phyloP scores from a whole-genome alignment of 352 stramenopile species.

The Phytophthora sp. region DNA sequence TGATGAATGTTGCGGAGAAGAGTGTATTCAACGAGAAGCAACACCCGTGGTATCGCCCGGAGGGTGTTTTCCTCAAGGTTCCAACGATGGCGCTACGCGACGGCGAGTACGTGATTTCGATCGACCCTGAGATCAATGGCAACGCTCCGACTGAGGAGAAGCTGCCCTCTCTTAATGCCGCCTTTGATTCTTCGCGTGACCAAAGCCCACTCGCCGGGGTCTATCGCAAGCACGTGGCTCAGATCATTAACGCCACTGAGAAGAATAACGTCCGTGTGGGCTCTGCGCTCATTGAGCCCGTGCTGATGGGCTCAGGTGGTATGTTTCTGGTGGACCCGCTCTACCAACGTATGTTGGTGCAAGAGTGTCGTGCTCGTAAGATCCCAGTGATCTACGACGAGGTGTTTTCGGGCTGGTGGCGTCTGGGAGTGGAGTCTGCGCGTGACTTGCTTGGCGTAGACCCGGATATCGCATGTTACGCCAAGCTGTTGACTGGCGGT shows the following conservation, averaged over 20 bases:
- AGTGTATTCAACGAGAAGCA: slow-evolving; percentile 93
- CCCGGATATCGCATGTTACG: slow-evolving; percentile 92
- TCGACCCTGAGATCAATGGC: slow-evolving; percentile 57
- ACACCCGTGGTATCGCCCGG: slow-evolving; percentile 91
- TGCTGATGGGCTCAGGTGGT: slow-evolving; percentile 88
- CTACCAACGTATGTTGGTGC: slow-evolving; percentile 90
- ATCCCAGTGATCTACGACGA: slow-evolving; percentile 94
- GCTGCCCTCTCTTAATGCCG: slow-evolving; percentile 53
- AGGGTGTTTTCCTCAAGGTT: slow-evolving; percentile 82
- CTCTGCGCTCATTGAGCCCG: slow-evolving; percentile 88
- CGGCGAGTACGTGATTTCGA: slow-evolving; percentile 60
- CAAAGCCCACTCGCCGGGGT: slow-evolving; percentile 43
- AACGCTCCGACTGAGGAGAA: slow-evolving; percentile 37
- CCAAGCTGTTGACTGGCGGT: slow-evolving; percentile 92
- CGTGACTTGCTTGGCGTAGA: slow-evolving; percentile 86
- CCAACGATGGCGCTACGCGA: slow-evolving; percentile 74
- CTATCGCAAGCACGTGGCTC: slow-evolving; percentile 73
- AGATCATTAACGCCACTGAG: slow-evolving; percentile 54
- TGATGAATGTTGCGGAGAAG: slow-evolving; percentile 92
- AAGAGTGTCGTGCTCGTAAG: slow-evolving; percentile 69
- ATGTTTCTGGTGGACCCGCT: slow-evolving; percentile 93
- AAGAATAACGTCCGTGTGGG: slow-evolving; percentile 58
- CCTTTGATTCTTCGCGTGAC: slow-evolving; percentile 56
- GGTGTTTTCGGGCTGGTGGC: slow-evolving; percentile 92
- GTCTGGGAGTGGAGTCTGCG: slow-evolving; percentile 85